Evolutionary conservation across 2,329 filamentous ascomycete species (phyloP), one percentile per base, ranked within the genome.

Genomic region (Macroventuria anomochaeta): DNA sequence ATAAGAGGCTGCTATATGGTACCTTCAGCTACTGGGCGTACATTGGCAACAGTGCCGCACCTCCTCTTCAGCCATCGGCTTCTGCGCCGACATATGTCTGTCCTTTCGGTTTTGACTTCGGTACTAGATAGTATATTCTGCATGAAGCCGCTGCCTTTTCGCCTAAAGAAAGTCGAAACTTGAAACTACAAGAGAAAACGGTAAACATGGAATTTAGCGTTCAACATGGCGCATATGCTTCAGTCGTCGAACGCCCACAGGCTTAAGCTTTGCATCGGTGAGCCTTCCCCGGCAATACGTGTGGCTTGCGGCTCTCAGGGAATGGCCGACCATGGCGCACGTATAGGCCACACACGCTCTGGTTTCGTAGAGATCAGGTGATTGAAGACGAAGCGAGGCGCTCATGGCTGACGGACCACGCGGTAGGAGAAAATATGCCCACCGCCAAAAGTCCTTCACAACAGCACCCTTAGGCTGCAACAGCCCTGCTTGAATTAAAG

Each of bases 261-360:
- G 42, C 37, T 36, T 41, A 41, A 41, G 25, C 42, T 47, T 47
- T 47, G 37, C 32, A 26, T 39, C 40, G 26, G 42, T 15, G 25
- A 39, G 34, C 18, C 25, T 17, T 46, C 43, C 43, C 20, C 26
- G 10, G 34, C 34, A 25, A 36, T 31, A 20, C 12, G 21, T 44
- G 40, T 46, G 29, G 41, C 41, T 44, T 34, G 34, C 28, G 39
- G 33, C n/a, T 47, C n/a, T 26, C 18, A 25, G n/a, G 29, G 3
- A 29, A 49, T 54, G 39, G 37, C 25, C 36, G 44, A 38, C 23
- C 26, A 41, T 15, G 38, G 36, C 42, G 32, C 26, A 39, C 8
- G 21, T 40, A 39, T 39, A 40, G 43, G 21, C 39, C 33, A 18
- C 21, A 23, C 33, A 15, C 32, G 28, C 32, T 38, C 33, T 48